phyloP scores from a whole-genome alignment of 1,284 basidiomycete species.

The Filobasidium uniguttulatum region DNA sequence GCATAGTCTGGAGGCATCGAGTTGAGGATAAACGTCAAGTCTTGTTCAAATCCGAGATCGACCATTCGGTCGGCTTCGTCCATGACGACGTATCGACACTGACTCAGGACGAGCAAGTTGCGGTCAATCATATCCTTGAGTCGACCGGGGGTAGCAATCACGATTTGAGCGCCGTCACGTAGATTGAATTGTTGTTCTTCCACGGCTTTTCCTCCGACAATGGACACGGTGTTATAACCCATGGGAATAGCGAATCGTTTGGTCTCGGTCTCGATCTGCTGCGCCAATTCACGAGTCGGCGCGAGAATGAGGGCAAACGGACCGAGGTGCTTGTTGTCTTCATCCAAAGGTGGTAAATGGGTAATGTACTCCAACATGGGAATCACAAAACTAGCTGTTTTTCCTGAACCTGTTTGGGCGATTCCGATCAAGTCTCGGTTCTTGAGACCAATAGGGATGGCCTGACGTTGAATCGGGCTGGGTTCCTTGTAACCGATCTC shows the following conservation, averaged over 20 bases:
- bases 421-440: slow-evolving; percentile 96
- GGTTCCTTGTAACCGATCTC: slow-evolving; percentile 92
- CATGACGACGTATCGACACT: slow-evolving; percentile 97
- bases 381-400: slow-evolving; percentile 98
- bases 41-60: slow-evolving; percentile 87
- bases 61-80: slow-evolving; percentile 99
- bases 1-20: slow-evolving; percentile 72
- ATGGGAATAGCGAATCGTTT: slow-evolving; percentile 78
- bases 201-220: slow-evolving; percentile 86
- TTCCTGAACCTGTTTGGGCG: slow-evolving; percentile 96
- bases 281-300: slow-evolving; percentile 91
- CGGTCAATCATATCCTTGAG: slow-evolving; percentile 94
- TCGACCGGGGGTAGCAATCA: slow-evolving; percentile 95
- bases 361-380: slow-evolving; percentile 94
- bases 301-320: slow-evolving; percentile 89
- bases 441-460: slow-evolving; percentile 91
- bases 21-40: slow-evolving; percentile 89
- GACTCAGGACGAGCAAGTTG: slow-evolving; percentile 83
- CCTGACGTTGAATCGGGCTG: slow-evolving; percentile 90
- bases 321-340: slow-evolving; percentile 82
- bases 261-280: slow-evolving; percentile 89
- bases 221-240: slow-evolving; percentile 85
- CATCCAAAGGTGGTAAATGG: slow-evolving; percentile 65
- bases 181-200: slow-evolving; percentile 96
- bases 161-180: slow-evolving; percentile 89